Evolutionary conservation across 306 rosid genomes (phyloP), one percentile per base, ranked within the genome.

Genomic region (Albizia julibrissin): DNA sequence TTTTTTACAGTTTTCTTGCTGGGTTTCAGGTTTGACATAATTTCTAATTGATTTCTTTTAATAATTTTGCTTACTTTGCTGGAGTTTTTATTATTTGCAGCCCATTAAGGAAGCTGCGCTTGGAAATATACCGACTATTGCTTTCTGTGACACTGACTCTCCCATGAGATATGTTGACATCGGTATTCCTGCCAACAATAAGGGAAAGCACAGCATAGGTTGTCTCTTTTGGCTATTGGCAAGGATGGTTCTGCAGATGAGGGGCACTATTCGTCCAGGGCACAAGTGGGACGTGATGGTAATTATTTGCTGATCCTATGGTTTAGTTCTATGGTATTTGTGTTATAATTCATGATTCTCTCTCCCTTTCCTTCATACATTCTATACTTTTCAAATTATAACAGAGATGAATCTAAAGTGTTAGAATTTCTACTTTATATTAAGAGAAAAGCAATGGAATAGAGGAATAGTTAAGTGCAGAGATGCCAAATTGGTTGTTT

Each of bases 121-220:
- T 14, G 94, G 94, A 13, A 91, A 91, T 73, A 91, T 91, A 12
- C 92, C 94, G 1, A 91, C 92, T 3, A 91, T 89, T 42, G 94
- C 94, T 6, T 91, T 91, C 33, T 91, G 94, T 3, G 94, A 89
- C 59, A 89, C 94, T 5, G 94, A 91, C 78, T 91, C 92, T 0
- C 92, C 94, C 6, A 91, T 91, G 94, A 43, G 85, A 14, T 87
- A 87, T 79, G 94, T 91, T 80, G 94, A 91, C 74, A 91, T 91
- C 59, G 94, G 94, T 22, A 91, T 91, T 70, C 94, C 94, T 18
- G 91, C 94, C 68, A 91, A 91, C 86, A 91, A 91, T 80, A 91
- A 91, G 88, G 94, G 94, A 3, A 91, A 91, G 73, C 92, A 91
- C 75, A 89, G 92, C 79, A 89, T 91, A 9, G 94, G 94, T 33